A percentile compares a stretch with the other conserved stretches of the same genome.
phyloP scores from a whole-genome alignment of 2,329 filamentous ascomycete genomes.

The Zymoseptoria brevis region DNA sequence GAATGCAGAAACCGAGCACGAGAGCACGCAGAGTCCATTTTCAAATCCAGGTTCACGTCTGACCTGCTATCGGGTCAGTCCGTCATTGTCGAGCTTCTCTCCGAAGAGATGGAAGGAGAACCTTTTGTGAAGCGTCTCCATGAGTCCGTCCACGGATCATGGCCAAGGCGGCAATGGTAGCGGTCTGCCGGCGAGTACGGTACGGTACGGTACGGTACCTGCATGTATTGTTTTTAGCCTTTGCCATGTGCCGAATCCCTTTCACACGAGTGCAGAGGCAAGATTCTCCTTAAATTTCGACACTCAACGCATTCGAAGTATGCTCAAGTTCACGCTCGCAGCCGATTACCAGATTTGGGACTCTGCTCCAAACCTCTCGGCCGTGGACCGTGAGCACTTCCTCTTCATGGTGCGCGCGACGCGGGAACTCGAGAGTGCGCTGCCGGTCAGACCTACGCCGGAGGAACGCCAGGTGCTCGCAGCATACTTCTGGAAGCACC shows the following conservation, averaged over 20 bases:
- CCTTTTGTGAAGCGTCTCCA: too few species aligned
- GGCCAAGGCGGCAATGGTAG: too few species aligned
- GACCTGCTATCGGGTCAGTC: too few species aligned
- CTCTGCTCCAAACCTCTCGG: not conserved
- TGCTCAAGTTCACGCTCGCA: not conserved
- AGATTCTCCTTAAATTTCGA: not conserved
- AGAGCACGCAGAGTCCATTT: too few species aligned
- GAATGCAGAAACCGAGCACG: too few species aligned
- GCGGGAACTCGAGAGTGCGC: not conserved
- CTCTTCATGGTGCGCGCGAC: not conserved
- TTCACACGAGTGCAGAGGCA: not conserved
- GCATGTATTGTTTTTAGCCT: too few species aligned
- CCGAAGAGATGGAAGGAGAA: too few species aligned
- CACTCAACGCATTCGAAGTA: not conserved
- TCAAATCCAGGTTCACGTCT: too few species aligned
- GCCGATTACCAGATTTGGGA: not conserved
- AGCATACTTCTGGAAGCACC: conserved; percentile 3
- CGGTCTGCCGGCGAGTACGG: too few species aligned
- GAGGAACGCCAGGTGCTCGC: not conserved
- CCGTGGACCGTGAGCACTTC: conserved; percentile 1
- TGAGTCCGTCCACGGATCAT: too few species aligned
- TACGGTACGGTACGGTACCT: too few species aligned
- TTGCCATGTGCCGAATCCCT: not conserved
- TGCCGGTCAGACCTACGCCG: not conserved
- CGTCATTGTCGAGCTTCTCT: too few species aligned